Evolutionary conservation across 169 alveolate species (phyloP).

Genomic region (Plasmodium gonderi): DNA sequence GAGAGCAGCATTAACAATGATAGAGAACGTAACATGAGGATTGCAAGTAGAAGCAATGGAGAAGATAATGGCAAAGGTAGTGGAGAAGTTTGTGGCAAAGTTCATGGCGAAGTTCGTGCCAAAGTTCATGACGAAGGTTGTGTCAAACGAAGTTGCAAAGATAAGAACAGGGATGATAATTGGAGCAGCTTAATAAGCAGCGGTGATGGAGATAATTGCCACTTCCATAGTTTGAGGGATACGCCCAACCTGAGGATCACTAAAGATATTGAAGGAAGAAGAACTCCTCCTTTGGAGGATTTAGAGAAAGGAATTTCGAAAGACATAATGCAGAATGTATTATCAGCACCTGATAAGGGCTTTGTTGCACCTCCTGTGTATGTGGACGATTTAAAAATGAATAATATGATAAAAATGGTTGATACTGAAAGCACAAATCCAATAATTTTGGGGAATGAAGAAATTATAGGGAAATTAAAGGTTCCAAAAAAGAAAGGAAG

Average conservation of each 20-base stretch:
- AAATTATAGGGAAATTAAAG: neutral
- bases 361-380: neutral
- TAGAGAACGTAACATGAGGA: no score
- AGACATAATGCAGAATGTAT: neutral
- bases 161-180: neutral
- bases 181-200: neutral
- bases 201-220: neutral
- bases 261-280: neutral
- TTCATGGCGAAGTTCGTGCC: no score
- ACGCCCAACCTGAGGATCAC: neutral
- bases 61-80: no score
- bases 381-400: neutral
- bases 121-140: no score
- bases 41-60: no score
- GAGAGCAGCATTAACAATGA: no score
- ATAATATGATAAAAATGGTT: neutral
- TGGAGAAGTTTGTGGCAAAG: no score
- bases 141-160: neutral
- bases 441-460: neutral
- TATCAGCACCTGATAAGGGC: neutral
- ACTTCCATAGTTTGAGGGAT: no score
- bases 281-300: neutral
- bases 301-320: neutral
- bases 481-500: slow-evolving; percentile 40
- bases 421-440: neutral